phyloP scores from a whole-genome alignment of 2,329 filamentous ascomycete species.

The Colletotrichum lupini region DNA sequence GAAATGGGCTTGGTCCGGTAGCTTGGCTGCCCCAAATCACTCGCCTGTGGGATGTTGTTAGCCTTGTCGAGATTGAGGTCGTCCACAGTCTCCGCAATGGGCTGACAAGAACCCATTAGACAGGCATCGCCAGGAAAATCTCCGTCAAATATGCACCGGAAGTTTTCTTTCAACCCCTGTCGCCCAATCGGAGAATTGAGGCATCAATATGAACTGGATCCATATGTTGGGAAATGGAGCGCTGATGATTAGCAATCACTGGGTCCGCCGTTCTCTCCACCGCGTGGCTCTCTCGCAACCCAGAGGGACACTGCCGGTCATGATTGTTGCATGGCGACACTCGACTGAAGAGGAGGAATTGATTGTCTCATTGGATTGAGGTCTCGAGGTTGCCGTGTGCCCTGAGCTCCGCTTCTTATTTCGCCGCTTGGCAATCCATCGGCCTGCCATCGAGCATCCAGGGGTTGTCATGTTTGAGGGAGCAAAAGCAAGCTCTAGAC shows the following conservation, averaged over 20 bases:
- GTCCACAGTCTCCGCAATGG: conserved; percentile 21
- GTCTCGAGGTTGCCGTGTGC: not conserved
- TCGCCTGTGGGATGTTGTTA: not conserved
- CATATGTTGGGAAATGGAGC: conserved; percentile 26
- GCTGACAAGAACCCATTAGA: conserved; percentile 21
- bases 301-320: not conserved
- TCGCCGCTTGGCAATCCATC: not conserved
- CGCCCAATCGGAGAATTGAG: conserved; percentile 34
- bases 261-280: conserved; percentile 30
- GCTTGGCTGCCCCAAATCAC: not conserved
- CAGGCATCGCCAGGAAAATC: conserved; percentile 29
- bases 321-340: not conserved
- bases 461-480: not conserved
- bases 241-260: not conserved
- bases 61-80: conserved; percentile 14
- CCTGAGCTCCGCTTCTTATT: not conserved
- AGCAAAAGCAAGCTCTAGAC: conserved; percentile 9
- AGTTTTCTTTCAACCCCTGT: conserved; percentile 25
- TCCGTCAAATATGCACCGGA: conserved; percentile 34
- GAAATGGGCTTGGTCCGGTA: not conserved
- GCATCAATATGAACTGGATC: conserved; percentile 18
- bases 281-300: not conserved
- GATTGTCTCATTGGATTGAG: not conserved
- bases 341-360: not conserved
- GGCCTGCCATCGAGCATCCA: not conserved